phyloP scores from a whole-genome alignment of 306 rosid species.

The Ormosia emarginata region DNA sequence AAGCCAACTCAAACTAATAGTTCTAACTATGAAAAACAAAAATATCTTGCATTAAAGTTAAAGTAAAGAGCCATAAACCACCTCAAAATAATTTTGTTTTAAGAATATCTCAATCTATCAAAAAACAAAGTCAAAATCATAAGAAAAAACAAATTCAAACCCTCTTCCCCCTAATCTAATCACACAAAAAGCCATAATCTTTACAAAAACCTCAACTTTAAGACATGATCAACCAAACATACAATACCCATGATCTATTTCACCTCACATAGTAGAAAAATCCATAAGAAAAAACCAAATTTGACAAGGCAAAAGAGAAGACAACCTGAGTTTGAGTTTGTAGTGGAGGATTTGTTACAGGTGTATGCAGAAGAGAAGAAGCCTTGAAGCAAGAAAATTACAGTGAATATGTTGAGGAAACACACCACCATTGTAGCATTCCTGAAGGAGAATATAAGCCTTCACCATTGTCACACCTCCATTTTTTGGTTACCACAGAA shows the following conservation, averaged over 20 bases:
- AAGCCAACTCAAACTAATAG: slow-evolving; percentile 5
- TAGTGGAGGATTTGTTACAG: slow-evolving; percentile 46
- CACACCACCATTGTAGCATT: slow-evolving; percentile 77
- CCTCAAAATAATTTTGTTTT: too few relatives aligned
- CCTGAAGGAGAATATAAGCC: slow-evolving; percentile 67
- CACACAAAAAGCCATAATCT: neutral
- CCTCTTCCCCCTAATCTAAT: neutral
- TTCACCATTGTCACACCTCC: slow-evolving; percentile 87
- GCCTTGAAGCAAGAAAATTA: slow-evolving; percentile 71
- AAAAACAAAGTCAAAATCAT: neutral
- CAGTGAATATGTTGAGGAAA: slow-evolving; percentile 56
- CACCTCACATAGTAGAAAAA: neutral
- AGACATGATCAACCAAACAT: slow-evolving; percentile 2
- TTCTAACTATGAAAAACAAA: neutral
- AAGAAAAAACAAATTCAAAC: neutral
- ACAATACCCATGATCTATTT: slow-evolving; percentile 25
- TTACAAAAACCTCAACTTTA: neutral
- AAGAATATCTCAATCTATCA: neutral
- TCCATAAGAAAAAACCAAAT: neutral
- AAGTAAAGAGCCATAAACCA: neutral
- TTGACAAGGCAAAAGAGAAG: neutral
- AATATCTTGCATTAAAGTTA: neutral
- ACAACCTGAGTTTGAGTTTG: slow-evolving; percentile 44
- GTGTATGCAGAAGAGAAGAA: slow-evolving; percentile 64
- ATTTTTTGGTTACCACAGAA: slow-evolving; percentile 17